phyloP scores from a whole-genome alignment of 345 rosid species.

The Reutealis trisperma region DNA sequence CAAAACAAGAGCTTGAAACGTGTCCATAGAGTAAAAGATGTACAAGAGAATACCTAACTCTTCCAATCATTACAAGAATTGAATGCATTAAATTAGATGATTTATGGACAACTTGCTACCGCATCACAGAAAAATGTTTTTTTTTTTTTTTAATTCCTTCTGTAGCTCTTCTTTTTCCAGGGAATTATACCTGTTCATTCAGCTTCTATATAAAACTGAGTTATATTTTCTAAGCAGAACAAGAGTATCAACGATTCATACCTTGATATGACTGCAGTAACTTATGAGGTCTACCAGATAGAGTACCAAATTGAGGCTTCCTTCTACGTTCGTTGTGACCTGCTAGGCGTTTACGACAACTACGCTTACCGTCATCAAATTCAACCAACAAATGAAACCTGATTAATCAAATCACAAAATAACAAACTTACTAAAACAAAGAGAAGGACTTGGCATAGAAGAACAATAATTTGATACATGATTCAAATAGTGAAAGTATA shows the following conservation, averaged over 20 bases:
- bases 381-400: conserved; percentile 92
- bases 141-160: not conserved
- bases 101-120: too few relatives aligned
- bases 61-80: not conserved
- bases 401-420: conserved; percentile 27
- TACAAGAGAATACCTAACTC: not conserved
- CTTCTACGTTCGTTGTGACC: conserved; percentile 90
- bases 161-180: not conserved
- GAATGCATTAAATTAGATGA: not conserved
- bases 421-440: not conserved
- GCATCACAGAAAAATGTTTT: not conserved
- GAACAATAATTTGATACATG: not conserved
- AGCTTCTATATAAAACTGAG: not conserved
- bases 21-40: not conserved
- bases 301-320: conserved; percentile 60
- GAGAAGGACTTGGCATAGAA: not conserved
- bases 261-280: conserved; percentile 35
- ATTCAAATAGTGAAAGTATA: not conserved
- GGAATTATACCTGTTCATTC: not conserved
- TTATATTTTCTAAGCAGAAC: not conserved
- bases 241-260: conserved; percentile 15
- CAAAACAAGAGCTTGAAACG: not conserved
- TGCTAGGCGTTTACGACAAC: conserved; percentile 88
- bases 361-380: conserved; percentile 83
- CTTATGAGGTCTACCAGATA: conserved; percentile 24